Percentiles rank a stretch among this genome's conserved stretches.
Evolutionary conservation across 768 basidiomycete genomes (phyloP).

Genomic region (Sarcodon aspratus): DNA sequence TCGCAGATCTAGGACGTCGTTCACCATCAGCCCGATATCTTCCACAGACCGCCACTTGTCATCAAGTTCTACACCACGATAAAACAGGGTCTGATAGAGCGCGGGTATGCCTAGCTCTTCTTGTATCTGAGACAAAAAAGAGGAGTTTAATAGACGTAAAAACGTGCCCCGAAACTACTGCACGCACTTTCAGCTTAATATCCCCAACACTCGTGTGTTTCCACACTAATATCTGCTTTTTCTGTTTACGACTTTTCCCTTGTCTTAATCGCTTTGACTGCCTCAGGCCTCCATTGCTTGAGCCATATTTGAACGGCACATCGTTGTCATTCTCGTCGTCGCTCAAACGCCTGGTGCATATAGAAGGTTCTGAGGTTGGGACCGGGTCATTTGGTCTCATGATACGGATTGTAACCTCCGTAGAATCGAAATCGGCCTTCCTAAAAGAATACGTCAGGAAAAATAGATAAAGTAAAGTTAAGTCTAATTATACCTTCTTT

Average conservation of each 20-base stretch:
- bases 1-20: constrained; percentile 56
- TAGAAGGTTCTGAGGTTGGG: constrained; percentile 15
- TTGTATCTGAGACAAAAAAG: constrained; percentile 35
- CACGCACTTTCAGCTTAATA: constrained; percentile 54
- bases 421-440: constrained; percentile 43
- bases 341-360: constrained; percentile 1
- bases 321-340: constrained; percentile 7
- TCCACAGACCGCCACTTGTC: constrained; percentile 42
- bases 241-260: constrained; percentile 37
- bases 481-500: constrained; percentile 33
- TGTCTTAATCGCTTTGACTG: constrained; percentile 66
- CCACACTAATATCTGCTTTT: constrained; percentile 39
- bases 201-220: constrained; percentile 69
- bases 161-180: constrained; percentile 10
- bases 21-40: constrained; percentile 43
- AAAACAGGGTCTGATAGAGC: constrained; percentile 64
- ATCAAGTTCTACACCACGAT: constrained; percentile 48
- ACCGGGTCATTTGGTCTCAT: constrained; percentile 20
- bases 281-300: constrained; percentile 24
- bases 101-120: constrained; percentile 55
- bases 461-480: background rate
- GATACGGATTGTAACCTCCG: constrained; percentile 52
- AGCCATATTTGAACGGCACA: constrained; percentile 21
- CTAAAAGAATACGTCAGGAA: constrained; percentile 17
- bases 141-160: background rate